Base-by-base conservation (phyloP, 768 basidiomycete species). In the Rhodocollybia butyracea region DNA sequence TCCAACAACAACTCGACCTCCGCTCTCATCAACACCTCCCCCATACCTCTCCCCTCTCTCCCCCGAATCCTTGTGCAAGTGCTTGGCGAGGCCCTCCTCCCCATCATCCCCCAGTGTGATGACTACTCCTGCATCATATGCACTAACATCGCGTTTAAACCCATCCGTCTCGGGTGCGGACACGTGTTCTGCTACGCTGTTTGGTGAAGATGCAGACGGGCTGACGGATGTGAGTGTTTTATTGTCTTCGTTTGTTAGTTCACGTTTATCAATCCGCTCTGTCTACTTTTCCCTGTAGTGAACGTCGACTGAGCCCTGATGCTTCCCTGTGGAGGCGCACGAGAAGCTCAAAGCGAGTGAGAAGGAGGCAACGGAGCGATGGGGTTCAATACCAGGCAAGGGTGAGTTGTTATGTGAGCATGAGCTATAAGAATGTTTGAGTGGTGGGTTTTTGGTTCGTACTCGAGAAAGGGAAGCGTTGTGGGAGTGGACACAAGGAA, bases 91-190 rank as follows among this genome's bases (percentile, higher is more conserved):
- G 91, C 80, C 0, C 76, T 97, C 2, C 75, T 97, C 2, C 92
- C 94, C 0, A 71, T 94, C 51, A 80, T 93, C 19, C 91, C 91
- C 2, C 81, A 83, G 53, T 70, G 91, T 12, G 89, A 92, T 55
- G 90, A 96, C 69, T 97, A 94, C 66, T 72, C 83, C 1, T 98
- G 94, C 61, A 74, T 88, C 36, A 95, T 97, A 56, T 97, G 95
- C 70, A 90, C 86, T 2, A 82, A 81, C 57, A 85, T 98, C 60
- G 95, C 94, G 5, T 98, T 94, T 77, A 94, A 93, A 68, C 95
- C 95, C 0, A 88, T 96, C 48, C 75, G 94, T 10, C 77, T 98
- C 2, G 67, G 70, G 17, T 98, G 94, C 57, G 79, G 86, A 0
- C 94, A 96, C 68, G 73, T 89, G n/a, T 89, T 89, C 62, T 89